A percentile compares a stretch with the other conserved stretches of the same genome.
These are phyloP conservation scores for Puccinia brachypodii DNA, from an alignment of 1,284 basidiomycete genomes.

Conservation along the genomic window DNA sequence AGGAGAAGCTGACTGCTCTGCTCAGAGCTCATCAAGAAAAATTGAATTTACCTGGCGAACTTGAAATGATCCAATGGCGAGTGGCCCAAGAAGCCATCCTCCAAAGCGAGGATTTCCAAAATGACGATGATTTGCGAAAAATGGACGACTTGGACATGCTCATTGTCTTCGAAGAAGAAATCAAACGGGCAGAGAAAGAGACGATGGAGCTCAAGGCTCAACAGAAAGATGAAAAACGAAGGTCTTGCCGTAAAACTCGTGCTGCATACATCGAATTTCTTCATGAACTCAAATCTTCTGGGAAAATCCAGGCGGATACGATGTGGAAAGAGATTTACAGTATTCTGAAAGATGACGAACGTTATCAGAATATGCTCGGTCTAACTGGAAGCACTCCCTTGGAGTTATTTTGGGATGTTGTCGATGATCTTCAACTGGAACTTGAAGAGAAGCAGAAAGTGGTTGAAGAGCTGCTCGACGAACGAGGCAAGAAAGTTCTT, in stretches of 20 bases:
- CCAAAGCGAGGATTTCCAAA: conserved; percentile 73
- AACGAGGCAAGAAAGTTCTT: conserved; percentile 62
- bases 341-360: conserved; percentile 70
- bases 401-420: conserved; percentile 91
- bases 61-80: conserved; percentile 74
- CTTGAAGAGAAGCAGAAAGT: conserved; percentile 72
- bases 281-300: conserved; percentile 66
- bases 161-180: conserved; percentile 86
- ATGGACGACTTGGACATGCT: conserved; percentile 85
- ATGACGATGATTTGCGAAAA: conserved; percentile 70
- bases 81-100: conserved; percentile 72
- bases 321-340: conserved; percentile 91
- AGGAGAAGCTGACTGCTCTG: conserved; percentile 39
- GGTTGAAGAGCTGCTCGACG: conserved; percentile 66
- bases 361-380: conserved; percentile 82
- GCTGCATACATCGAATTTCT: conserved; percentile 81
- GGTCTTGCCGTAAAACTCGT: conserved; percentile 78
- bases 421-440: conserved; percentile 81
- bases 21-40: conserved; percentile 45
- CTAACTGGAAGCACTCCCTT: conserved; percentile 89
- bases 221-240: conserved; percentile 74
- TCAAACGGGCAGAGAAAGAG: conserved; percentile 78
- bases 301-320: conserved; percentile 73
- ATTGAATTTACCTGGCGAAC: conserved; percentile 38
- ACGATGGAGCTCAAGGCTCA: conserved; percentile 78